Evolutionary conservation across 2,329 filamentous ascomycete genomes (phyloP).

Genomic region (Hirsutella thompsonii): DNA sequence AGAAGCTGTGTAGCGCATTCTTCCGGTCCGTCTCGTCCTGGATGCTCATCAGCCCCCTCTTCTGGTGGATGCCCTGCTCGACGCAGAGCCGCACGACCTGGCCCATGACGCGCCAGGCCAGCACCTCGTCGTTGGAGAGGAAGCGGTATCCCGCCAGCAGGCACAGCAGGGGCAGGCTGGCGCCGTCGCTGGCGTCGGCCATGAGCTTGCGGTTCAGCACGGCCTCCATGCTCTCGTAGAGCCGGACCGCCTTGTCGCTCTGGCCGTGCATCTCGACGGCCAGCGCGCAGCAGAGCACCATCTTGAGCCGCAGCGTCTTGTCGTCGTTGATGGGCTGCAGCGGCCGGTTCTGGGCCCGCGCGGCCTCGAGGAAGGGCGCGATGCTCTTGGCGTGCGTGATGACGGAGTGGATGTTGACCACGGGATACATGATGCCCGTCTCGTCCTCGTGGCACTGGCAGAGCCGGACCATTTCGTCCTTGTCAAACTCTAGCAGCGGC

Average conservation of each 20-base stretch:
- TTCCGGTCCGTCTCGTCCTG: conserved; percentile 54
- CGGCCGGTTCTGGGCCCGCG: conserved; percentile 20
- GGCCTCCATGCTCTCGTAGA: conserved; percentile 67
- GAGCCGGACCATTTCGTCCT: conserved; percentile 68
- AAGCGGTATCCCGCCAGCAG: conserved; percentile 60
- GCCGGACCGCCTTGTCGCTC: conserved; percentile 56
- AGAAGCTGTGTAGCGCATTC: conserved; percentile 63
- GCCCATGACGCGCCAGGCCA: conserved; percentile 80
- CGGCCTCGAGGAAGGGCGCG: conserved; percentile 55
- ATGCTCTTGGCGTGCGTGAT: conserved; percentile 58
- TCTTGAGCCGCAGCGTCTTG: conserved; percentile 60
- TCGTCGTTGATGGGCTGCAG: conserved; percentile 30
- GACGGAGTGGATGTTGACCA: conserved; percentile 61
- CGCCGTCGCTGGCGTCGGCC: conserved; percentile 34
- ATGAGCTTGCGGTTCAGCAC: conserved; percentile 54
- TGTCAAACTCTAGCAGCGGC: conserved; percentile 65
- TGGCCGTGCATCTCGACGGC: conserved; percentile 68
- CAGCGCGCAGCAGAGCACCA: conserved; percentile 68
- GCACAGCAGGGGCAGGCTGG: conserved; percentile 35
- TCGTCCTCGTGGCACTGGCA: conserved; percentile 79
- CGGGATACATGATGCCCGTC: conserved; percentile 83
- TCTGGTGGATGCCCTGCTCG: conserved; percentile 72
- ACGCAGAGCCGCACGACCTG: conserved; percentile 68
- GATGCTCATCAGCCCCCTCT: conserved; percentile 59
- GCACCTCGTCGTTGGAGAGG: conserved; percentile 70